Conservation (phyloP, 2,329 filamentous ascomycete genomes). For the Aspergillus transmontanensis region DNA sequence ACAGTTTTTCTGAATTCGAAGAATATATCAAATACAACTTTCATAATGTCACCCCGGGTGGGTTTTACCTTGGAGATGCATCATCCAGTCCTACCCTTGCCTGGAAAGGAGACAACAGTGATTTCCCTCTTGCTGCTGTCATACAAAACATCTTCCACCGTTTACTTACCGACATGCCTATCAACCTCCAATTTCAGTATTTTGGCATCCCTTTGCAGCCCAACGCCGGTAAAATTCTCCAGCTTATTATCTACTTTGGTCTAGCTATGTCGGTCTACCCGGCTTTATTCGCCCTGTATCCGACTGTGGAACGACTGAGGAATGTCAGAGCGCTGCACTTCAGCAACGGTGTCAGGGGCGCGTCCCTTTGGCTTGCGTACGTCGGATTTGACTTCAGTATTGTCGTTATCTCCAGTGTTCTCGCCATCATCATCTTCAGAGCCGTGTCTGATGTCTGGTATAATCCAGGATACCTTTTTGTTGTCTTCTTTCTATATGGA, state of each 20-base stretch:
- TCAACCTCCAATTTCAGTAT: conserved; percentile 70
- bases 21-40: conserved; percentile 64
- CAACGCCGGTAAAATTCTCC: conserved; percentile 70
- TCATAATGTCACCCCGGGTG: conserved; percentile 72
- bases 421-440: conserved; percentile 71
- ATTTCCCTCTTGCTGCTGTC: conserved; percentile 54
- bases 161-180: conserved; percentile 67
- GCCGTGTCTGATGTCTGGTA: conserved; percentile 69
- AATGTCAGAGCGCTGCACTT: conserved; percentile 86
- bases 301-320: conserved; percentile 76
- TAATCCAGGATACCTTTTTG: conserved; percentile 76
- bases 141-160: conserved; percentile 68
- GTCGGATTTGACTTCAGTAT: conserved; percentile 77
- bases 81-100: conserved; percentile 66
- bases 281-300: conserved; percentile 85
- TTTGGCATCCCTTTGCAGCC: conserved; percentile 77
- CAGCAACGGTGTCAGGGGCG: conserved; percentile 81
- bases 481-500: conserved; percentile 79
- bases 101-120: conserved; percentile 65
- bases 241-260: conserved; percentile 79
- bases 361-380: conserved; percentile 85
- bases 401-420: conserved; percentile 65
- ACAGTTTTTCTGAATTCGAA: conserved; percentile 70
- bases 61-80: conserved; percentile 72
- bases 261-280: conserved; percentile 78